phyloP scores from a whole-genome alignment of 2,329 filamentous ascomycete species.

The Dendrostoma leiphaemia region DNA sequence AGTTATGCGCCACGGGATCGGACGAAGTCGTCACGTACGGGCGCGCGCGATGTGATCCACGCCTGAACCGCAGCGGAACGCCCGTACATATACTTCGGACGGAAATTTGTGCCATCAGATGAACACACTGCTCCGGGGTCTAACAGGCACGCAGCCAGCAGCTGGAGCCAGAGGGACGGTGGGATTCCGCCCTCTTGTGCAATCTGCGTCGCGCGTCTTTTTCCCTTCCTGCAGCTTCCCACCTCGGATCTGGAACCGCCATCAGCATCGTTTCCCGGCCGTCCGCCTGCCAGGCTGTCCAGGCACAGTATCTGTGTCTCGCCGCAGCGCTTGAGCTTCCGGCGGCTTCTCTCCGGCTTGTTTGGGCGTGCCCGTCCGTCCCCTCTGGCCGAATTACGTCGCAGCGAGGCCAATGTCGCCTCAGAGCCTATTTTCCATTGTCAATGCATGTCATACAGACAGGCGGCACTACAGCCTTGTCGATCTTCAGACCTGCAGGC shows the following conservation, averaged over 20 bases:
- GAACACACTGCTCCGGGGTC: no score
- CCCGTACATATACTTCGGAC: neutral
- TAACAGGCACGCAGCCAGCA: neutral
- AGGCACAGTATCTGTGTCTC: neutral
- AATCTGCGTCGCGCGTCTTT: neutral
- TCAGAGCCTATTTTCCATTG: no score
- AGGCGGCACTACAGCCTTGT: no score
- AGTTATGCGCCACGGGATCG: neutral
- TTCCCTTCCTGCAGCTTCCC: neutral
- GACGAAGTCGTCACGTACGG: neutral
- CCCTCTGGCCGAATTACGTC: no score
- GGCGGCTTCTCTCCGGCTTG: neutral
- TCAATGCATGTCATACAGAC: no score
- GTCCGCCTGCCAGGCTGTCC: neutral
- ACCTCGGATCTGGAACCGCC: constrained; percentile 1
- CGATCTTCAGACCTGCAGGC: neutral
- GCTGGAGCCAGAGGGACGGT: neutral
- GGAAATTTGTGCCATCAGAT: no score
- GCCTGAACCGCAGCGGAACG: no score
- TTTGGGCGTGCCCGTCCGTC: no score
- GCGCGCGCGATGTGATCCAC: neutral
- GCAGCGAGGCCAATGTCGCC: no score
- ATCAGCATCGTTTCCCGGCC: neutral
- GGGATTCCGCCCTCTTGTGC: neutral
- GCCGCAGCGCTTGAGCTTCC: neutral